A percentile compares a stretch with the other conserved stretches of the same genome.
These are phyloP conservation scores for Eustoma russellianum DNA, from an alignment of 257 asterid genomes.

Conservation along the genomic window DNA sequence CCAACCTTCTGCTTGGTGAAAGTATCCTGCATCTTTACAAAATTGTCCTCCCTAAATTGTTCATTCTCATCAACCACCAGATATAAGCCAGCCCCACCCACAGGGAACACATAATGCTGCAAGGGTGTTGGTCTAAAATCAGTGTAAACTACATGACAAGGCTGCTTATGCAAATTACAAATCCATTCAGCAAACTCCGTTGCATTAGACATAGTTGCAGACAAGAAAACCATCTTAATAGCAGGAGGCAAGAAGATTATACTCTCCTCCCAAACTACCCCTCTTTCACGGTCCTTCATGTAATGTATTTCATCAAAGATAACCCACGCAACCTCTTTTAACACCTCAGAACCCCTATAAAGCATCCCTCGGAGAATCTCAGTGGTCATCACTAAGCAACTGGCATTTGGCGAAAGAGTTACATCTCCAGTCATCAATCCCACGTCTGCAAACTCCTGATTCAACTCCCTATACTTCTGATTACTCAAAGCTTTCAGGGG, in stretches of 20 bases:
- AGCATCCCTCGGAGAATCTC: conserved; percentile 95
- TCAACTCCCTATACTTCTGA: conserved; percentile 90
- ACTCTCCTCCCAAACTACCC: conserved; percentile 99
- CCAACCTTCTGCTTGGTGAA: conserved; percentile 42
- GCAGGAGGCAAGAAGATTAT: conserved; percentile 96
- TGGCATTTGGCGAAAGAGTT: conserved; percentile 82
- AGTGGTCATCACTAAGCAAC: conserved; percentile 98
- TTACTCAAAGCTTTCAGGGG: conserved; percentile 89
- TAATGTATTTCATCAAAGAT: conserved; percentile 98
- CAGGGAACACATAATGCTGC: conserved; percentile 90
- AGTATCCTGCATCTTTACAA: conserved; percentile 74
- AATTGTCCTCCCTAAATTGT: conserved; percentile 86
- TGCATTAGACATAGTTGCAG: conserved; percentile 98
- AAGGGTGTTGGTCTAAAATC: conserved; percentile 97
- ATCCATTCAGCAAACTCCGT: conserved; percentile 99
- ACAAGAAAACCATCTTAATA: conserved; percentile 92
- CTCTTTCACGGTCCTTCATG: conserved; percentile 98
- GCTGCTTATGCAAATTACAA: conserved; percentile 87
- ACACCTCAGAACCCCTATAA: conserved; percentile 93
- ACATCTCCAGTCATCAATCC: conserved; percentile 99
- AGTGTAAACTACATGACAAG: conserved; percentile 93
- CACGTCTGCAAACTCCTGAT: conserved; percentile 88
- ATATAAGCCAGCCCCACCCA: conserved; percentile 92
- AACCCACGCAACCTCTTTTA: conserved; percentile 99
- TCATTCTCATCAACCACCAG: conserved; percentile 95